Evolutionary conservation across 202 grass and related monocot species (phyloP), one percentile per base, ranked within the genome.

Genomic region (Schoenoplectus triqueter): DNA sequence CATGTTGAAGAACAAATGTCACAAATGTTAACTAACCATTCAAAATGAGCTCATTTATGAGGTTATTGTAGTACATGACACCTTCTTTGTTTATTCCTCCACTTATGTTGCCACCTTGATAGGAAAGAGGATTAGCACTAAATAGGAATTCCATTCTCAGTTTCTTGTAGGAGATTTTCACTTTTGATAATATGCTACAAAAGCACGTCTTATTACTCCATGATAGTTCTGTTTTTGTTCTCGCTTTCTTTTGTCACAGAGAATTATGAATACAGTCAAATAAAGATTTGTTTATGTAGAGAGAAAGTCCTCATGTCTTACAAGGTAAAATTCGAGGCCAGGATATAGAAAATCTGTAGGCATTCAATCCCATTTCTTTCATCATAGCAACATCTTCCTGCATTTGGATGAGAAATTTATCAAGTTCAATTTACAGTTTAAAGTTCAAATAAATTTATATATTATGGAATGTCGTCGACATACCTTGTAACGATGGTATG

Each of bases 291-390:
- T 56, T 77, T 22, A 60, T 54, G 20, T 40, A n/a, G 21, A 79
- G 13, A 45, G 52, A 64, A 74, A 54, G 0, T 66, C 50, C 84
- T 31, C 3, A 87, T 75, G 66, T 85, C 88, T 93, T 92, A 93
- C 94, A 83, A 66, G 94, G 91, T 59, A 97, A 84, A 79, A 97
- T 90, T 62, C 94, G 84, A 74, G 91, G 56, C 94, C 89, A 97
- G 69, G 94, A 93, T 84, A 97, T 85, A 50, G 94, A 97, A 78
- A 97, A 92, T 41, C 89, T 91, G 57, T 97, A 93, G 17, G 94
- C 82, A 85, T 87, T 87, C 54, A 97, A 86, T 51, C 91, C 94
- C 87, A 91, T 84, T 18, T 83, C 85, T 69, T 90, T 97, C 91
- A 97, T 90, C 79, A 92, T 85, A 57, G 84, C 66, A 1, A 92